phyloP scores from a whole-genome alignment of 306 rosid genomes.

The Fragaria vesca region DNA sequence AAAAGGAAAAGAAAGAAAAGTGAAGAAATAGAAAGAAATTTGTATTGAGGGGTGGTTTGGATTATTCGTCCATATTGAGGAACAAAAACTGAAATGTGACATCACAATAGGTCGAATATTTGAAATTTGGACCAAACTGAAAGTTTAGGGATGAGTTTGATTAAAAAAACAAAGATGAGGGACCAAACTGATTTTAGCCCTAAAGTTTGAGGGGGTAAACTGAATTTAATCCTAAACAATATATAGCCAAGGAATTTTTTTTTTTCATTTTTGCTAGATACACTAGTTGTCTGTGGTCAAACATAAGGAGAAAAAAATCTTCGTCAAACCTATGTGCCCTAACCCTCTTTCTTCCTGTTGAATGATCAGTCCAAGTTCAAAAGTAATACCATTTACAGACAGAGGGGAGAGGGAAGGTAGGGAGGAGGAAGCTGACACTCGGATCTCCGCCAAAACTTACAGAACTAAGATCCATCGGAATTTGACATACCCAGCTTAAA shows the following conservation, averaged over 20 bases:
- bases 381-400: background rate
- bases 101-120: too few relatives aligned
- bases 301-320: background rate
- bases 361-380: background rate
- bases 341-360: background rate
- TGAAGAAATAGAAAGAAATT: too few relatives aligned
- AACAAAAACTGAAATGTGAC: too few relatives aligned
- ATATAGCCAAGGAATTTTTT: background rate
- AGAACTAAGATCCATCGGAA: background rate
- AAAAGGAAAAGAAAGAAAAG: too few relatives aligned
- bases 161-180: too few relatives aligned
- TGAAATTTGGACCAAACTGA: too few relatives aligned
- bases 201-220: too few relatives aligned
- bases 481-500: background rate
- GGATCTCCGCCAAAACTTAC: background rate
- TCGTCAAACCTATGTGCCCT: background rate
- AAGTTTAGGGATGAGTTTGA: too few relatives aligned
- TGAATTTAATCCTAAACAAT: too few relatives aligned
- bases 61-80: too few relatives aligned
- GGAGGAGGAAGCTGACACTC: background rate
- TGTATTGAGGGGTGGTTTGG: too few relatives aligned
- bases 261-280: background rate
- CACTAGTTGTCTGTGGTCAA: background rate
- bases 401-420: background rate
- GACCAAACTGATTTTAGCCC: too few relatives aligned